Evolutionary conservation across 352 stramenopile species (phyloP), one percentile per base, ranked within the genome.

Genomic region (Globisporangium nodosum): DNA sequence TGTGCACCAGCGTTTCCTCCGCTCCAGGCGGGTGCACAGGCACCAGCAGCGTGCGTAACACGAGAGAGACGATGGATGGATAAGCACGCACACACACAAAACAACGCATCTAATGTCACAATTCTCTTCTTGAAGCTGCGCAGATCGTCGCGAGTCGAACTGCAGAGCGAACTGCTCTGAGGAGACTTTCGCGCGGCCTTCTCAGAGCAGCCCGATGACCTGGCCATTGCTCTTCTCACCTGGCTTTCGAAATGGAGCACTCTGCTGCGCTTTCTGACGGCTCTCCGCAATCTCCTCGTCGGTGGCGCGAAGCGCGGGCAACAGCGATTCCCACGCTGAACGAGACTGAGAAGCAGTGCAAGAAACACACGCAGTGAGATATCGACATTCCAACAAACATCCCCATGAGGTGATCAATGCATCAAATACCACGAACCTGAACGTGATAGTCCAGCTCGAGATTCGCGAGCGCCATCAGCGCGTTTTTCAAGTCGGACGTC

Each of bases 391-490:
- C 11, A 13, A 16, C 37, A 15, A 9, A 40, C 11, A 11, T 18
- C 12, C 37, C 0, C 18, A 37, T 37, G 33, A 12, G 33, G 33
- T 11, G 9, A 37, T 37, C 33, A 2, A 49, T n/a, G 24, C 2
- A 49, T n/a, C n/a, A 46, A 24, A 21, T 30, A 9, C 37, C 6
- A 49, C 24, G 42, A 64, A 91, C 82, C 78, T 88, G 81, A 27
- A 85, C 70, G 51, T 94, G 85, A 55, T 94, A 94, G 40, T 90
- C 81, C 7, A 83, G 69, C 59, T 94, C 76, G 48, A 91, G 67
- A n/a, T 76, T 90, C 24, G 85, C 85, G 39, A 94, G 59, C 5
- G 85, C 75, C 35, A 95, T 54, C 31, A 95, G 73, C 3, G 84
- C 82, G 39, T 78, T 82, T 59, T 92, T 93, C 39, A 95, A 50